Evolutionary conservation across 495 filamentous ascomycete genomes (phyloP), one percentile per base, ranked within the genome.

Genomic region (Daldinia vernicosa): DNA sequence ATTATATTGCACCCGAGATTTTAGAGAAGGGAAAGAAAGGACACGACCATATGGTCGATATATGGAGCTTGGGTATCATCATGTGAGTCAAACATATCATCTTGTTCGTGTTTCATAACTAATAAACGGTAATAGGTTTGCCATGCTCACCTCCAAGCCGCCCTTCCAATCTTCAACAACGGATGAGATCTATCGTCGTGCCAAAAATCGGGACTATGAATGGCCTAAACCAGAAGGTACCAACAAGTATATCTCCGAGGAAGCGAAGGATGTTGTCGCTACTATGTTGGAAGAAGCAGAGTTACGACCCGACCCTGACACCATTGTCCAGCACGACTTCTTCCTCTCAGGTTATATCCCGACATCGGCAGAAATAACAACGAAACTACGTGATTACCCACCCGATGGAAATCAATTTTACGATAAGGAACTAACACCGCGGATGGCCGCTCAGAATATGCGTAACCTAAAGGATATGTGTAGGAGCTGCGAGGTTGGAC

Each of bases 1-100:
- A 98, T 78, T 99, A 99, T 79, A 97, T 99, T 78, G 96, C 96
- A 0, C 95, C 95, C 2, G 95, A 99, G 77, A 94, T 99, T 65
- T 86, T 98, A 58, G 90, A 92, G 74, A 91, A 91, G 78, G 90
- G 91, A 56, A 94, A 92, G 75, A 91, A 91, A 28, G 94, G 94
- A 3, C 94, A 98, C 78, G 93, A 93, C 52, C 92, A 95, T 72
- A 85, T 85, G 57, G 95, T 99, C 7, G 95, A 99, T 78, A 89
- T 98, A 65, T 99, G 95, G 95, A 95, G 95, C 15, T 85, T 98
- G 62, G 95, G 95, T 37, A 93, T 98, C 60, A 98, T 99, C 67
- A 93, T 95, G 91, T 95, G 84, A 83, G 90, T 72, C 40, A 30
- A 14, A 6, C 15, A 17, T 37, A 14, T 3, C 7, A 32, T 60